A percentile compares a stretch with the other conserved stretches of the same genome.
These are phyloP conservation scores for Candida frijolesensis DNA, from an alignment of 1,139 yeast species.

Conservation along the genomic window DNA sequence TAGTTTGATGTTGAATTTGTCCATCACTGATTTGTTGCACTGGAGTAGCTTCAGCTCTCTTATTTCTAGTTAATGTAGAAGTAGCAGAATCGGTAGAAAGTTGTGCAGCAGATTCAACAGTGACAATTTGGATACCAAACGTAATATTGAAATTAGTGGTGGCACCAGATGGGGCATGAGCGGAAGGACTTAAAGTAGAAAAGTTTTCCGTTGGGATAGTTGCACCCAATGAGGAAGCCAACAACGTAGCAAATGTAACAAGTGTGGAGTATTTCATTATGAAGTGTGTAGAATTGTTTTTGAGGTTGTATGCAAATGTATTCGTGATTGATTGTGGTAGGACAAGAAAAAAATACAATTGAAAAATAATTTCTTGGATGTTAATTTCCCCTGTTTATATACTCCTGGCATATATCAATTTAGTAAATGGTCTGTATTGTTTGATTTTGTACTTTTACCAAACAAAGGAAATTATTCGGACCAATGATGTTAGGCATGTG, in stretches of 20 bases:
- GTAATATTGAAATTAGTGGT: conserved; percentile 58
- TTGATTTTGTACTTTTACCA: background rate
- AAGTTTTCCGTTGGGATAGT: conserved; percentile 72
- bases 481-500: no score
- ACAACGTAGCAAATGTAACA: conserved; percentile 25
- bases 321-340: background rate
- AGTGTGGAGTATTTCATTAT: conserved; percentile 32
- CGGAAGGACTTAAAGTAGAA: conserved; percentile 69
- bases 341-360: background rate
- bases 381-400: conserved; percentile 4
- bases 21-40: conserved; percentile 37
- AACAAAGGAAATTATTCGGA: background rate
- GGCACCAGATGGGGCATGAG: conserved; percentile 56
- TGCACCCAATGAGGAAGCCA: conserved; percentile 50
- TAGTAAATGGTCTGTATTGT: background rate
- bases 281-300: background rate
- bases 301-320: background rate
- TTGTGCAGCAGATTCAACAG: conserved; percentile 34
- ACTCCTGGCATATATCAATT: background rate
- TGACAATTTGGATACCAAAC: conserved; percentile 72
- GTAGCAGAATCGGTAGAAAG: conserved; percentile 21
- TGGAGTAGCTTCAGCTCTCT: conserved; percentile 33
- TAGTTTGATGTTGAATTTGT: conserved; percentile 34
- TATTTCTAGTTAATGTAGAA: conserved; percentile 26
- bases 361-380: background rate